These are phyloP conservation scores for Penicillium simplicissimum DNA, from an alignment of 495 filamentous ascomycete species.

Conservation along the genomic window DNA sequence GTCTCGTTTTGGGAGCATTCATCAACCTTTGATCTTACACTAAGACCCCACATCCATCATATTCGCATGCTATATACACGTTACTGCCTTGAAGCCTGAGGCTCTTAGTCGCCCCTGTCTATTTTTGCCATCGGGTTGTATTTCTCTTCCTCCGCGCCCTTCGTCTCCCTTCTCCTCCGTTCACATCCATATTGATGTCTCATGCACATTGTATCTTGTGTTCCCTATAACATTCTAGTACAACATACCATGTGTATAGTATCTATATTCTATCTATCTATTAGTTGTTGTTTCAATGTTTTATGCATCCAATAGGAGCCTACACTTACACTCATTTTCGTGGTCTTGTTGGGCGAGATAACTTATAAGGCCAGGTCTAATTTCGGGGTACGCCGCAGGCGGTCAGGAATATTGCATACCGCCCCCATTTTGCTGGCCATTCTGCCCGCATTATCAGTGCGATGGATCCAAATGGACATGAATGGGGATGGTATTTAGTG, in stretches of 20 bases:
- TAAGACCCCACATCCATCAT: neutral
- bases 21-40: neutral
- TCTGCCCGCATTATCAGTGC: neutral
- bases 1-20: neutral
- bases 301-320: too few species aligned
- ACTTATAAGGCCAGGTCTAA: neutral
- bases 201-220: neutral
- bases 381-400: neutral
- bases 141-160: neutral
- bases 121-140: neutral
- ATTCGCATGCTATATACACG: neutral
- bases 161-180: neutral
- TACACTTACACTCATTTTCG: too few species aligned
- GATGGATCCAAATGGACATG: neutral
- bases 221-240: neutral
- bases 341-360: neutral
- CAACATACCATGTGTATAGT: neutral
- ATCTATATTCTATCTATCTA: neutral
- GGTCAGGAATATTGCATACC: neutral
- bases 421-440: neutral
- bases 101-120: neutral
- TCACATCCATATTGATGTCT: neutral
- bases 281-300: too few species aligned
- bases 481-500: neutral
- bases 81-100: neutral